These are phyloP conservation scores for Trichoderma hamatum DNA, from an alignment of 2,329 filamentous ascomycete species.

Conservation along the genomic window DNA sequence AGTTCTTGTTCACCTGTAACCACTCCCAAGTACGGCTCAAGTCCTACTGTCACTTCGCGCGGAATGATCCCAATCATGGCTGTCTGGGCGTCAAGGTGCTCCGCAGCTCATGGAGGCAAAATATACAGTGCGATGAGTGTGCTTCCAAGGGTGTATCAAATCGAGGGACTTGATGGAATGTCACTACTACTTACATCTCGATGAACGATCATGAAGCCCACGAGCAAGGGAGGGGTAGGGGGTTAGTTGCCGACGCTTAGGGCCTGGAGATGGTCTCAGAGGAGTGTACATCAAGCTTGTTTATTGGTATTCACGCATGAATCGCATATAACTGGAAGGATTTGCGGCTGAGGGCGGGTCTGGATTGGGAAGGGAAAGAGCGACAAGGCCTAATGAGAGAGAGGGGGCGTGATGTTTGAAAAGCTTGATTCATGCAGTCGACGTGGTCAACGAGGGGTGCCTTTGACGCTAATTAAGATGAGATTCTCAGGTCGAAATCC, in stretches of 20 bases:
- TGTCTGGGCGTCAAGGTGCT: slow-evolving; percentile 70
- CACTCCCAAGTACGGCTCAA: slow-evolving; percentile 64
- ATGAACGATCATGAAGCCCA: neutral
- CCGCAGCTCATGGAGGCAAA: slow-evolving; percentile 61
- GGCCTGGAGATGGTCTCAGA: neutral
- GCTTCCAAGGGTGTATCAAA: neutral
- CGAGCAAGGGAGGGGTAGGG: neutral
- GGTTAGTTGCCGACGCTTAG: neutral
- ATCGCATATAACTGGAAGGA: neutral
- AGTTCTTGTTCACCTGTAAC: slow-evolving; percentile 67
- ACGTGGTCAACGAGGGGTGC: neutral
- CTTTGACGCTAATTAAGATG: neutral
- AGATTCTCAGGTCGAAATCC: neutral
- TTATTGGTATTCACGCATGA: neutral
- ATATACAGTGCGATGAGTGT: slow-evolving; percentile 56
- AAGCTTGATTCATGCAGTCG: neutral
- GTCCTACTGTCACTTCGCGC: slow-evolving; percentile 73
- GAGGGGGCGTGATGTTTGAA: neutral
- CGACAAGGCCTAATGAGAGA: neutral
- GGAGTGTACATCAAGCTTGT: slow-evolving; percentile 17
- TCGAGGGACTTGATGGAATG: neutral
- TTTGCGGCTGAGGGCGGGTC: slow-evolving; percentile 15
- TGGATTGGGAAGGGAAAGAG: neutral
- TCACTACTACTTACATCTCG: neutral
- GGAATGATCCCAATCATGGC: slow-evolving; percentile 70